Base-by-base conservation (phyloP, 371 early-diverging fungal genomes). In the Mortierella sp. region DNA sequence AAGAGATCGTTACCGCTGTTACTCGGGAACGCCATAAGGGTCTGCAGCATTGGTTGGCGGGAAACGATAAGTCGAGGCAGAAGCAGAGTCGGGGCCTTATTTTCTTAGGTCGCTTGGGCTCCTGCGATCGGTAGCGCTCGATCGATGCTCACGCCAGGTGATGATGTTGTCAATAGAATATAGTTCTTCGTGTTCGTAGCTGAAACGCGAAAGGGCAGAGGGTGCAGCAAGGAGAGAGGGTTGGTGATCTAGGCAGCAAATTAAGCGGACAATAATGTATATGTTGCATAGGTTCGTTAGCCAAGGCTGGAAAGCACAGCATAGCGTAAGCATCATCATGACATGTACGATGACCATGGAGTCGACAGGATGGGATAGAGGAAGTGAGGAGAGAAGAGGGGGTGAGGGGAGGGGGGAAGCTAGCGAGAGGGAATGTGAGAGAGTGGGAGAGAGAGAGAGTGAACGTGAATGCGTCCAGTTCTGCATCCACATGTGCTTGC, bases 191-290 rank as follows among this genome's bases (percentile, higher is more conserved):
- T 60, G 66, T 60, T 67, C 38, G 31, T 57, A 19, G 28, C 26
- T 69, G 70, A 69, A 69, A 69, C 70, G 42, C 59, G 58, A 54
- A 58, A 41, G 43, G 45, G 57, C 50, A 49, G 24, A 51, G 43
- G 41, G 43, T 18, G 28, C 18, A 28, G 49, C 49, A 24, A 31
- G 46, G 47, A 41, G 19, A 39, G 28, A 38, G 34, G 61, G 61
- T 39, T 69, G 58, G 51, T 21, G 56, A 58, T 70, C 69, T 68
- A 68, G 57, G 39, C 10, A 34, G 34, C 34, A 34, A 39, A 21
- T 38, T 6, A 48, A n/a, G 48, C n/a, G 30, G n/a, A 49, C 41
- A 58, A 48, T 48, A 58, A 38, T 46, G 28, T 41, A 39, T 48
- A 39, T 31, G 28, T 28, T 50, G 49, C 49, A 39, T 23, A 19